Base-by-base conservation (phyloP, 495 filamentous ascomycete genomes). In the Aspergillus panamensis region DNA sequence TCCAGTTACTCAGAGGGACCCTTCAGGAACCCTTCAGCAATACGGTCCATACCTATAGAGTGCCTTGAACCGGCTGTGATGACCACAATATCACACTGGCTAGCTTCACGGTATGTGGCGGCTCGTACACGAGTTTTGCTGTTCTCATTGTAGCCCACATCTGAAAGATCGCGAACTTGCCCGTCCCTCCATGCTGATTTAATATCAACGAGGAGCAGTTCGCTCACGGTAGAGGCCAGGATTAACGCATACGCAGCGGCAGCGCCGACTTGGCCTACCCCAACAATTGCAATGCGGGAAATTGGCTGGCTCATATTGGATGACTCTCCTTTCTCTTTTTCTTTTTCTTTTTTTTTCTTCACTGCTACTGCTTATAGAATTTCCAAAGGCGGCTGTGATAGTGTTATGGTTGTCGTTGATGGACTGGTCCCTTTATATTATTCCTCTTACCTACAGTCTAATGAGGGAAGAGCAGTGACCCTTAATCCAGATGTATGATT, bases 121-220 rank as follows among this genome's bases (percentile, higher is more conserved):
- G 61, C 64, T 20, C 67, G 64, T 8, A 80, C 66, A 8, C 69
- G 65, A 21, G 69, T 66, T 7, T 53, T 62, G 40, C 60, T 68
- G 39, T 63, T 59, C 21, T 63, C 59, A 10, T 53, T 57, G 58
- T 59, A 75, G 10, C 72, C 69, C 0, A 69, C 76, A 61, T 80
- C 77, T 12, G 70, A 62, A 8, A 80, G 70, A 66, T 80, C 77
- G 51, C 65, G 65, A 6, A 77, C 73, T 60, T 80, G 77, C n/a
- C 62, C 74, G 51, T 76, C 66, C 33, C 73, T 57, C 32, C 69
- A 51, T n/a, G 60, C 59, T 3, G 62, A 53, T 40, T 75, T 66
- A 44, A 69, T 65, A 51, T 80, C 77, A 4, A 79, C 74, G 9
- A 80, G 66, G 35, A 79, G 65, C 3, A 80, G 66, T 35, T 77